Percentiles rank a stretch among this genome's conserved stretches.
Conservation (phyloP, 2,329 filamentous ascomycete genomes). For the Aureobasidium leucospermi region DNA sequence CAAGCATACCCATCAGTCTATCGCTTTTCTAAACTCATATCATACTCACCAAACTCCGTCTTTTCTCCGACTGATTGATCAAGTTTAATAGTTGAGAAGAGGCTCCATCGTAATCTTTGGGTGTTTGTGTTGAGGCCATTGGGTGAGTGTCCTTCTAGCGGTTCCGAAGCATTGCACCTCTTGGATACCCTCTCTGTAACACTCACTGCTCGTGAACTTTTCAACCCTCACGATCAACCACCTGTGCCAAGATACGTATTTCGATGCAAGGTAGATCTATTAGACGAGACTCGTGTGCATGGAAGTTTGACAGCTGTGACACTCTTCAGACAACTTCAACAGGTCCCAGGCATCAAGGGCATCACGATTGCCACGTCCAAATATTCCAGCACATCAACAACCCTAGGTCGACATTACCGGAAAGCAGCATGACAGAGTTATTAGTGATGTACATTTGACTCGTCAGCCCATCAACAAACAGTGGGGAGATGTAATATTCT, state of each 20-base stretch:
- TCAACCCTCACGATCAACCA: too few species aligned
- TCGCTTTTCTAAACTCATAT: not conserved
- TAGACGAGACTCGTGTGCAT: not conserved
- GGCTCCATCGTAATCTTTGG: too few species aligned
- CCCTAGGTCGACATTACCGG: not conserved
- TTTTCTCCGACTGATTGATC: too few species aligned
- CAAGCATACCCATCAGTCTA: not conserved
- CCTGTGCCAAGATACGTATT: too few species aligned
- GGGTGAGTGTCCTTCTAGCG: too few species aligned
- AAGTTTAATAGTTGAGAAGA: too few species aligned
- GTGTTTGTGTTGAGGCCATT: too few species aligned
- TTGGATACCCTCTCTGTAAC: too few species aligned
- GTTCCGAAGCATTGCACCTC: too few species aligned
- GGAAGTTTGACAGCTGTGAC: not conserved
- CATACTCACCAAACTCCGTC: not conserved
- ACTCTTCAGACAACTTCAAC: not conserved
- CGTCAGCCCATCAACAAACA: not conserved
- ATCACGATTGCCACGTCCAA: not conserved
- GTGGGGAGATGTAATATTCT: slow-evolving; percentile 4
- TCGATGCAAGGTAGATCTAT: not conserved
- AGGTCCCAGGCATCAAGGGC: not conserved
- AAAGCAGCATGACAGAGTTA: not conserved
- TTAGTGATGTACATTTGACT: slow-evolving; percentile 3
- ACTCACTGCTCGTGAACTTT: too few species aligned
- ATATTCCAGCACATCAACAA: not conserved